Base-by-base conservation (phyloP, 2,329 filamentous ascomycete species). In the Didymella keratinophila region DNA sequence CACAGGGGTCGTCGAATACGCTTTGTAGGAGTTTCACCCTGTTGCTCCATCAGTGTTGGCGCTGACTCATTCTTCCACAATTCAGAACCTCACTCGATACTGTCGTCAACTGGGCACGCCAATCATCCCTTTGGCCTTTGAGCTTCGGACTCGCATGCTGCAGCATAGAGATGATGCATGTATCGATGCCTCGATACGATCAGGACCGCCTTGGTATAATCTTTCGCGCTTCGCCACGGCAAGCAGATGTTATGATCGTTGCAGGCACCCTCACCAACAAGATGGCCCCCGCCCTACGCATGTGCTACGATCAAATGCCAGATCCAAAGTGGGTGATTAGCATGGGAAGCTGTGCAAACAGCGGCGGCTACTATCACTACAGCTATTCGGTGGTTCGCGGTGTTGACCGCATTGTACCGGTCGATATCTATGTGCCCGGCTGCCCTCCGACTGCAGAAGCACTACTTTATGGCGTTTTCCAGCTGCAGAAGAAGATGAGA, bases 241-340 rank as follows among this genome's bases (percentile, higher is more conserved):
- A 96, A 79, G 91, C 91, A 56, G 92, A 96, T 77, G 89, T 96
- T 63, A 95, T 96, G 91, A 94, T 96, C 71, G 92, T 96, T 25
- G 92, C 92, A n/a, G 92, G 92, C 49, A 96, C 92, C 14, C 84
- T 96, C 56, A 95, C 91, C 64, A 96, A 96, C 83, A 96, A 96
- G 82, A 96, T 96, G 91, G 92, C 90, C 0, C 90, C 92, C 2
- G 92, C 92, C 23, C 81, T 96, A 71, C 85, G 92, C 75, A 90
- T 93, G 79, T 89, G 94, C 62, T 96, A 96, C 80, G 92, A 96
- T 78, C 92, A 96, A 82, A 96, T 96, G 92, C 91, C 92, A 28
- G 92, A 96, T 27, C 92, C 92, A 21, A 86, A 89, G 71, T 96
- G 91, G 91, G 91, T 93, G 14, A 84, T 89, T 70, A 90, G 86